Evolutionary conservation across 148 eudicot species (phyloP).

Genomic region (Vaccinium myrtillus): DNA sequence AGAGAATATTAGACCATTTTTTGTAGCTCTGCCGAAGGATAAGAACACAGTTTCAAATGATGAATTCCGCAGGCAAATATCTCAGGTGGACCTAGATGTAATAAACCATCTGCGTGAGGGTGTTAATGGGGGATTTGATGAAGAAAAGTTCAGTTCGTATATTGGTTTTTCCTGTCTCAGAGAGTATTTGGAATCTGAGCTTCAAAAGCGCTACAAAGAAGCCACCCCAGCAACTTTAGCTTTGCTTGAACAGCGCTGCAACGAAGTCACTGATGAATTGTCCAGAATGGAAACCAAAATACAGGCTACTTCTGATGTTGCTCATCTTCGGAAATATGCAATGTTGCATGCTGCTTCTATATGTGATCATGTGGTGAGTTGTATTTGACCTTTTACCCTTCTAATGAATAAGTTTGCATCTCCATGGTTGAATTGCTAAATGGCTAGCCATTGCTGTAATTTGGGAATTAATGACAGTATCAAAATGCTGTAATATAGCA

Average conservation of each 20-base stretch:
- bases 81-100: conserved; percentile 79
- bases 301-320: conserved; percentile 87
- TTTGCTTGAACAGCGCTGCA: conserved; percentile 88
- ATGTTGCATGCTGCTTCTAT: conserved; percentile 81
- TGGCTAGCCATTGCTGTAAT: neutral
- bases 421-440: neutral
- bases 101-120: conserved; percentile 69
- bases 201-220: conserved; percentile 91
- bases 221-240: conserved; percentile 97
- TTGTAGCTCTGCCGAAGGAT: conserved; percentile 95
- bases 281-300: conserved; percentile 75
- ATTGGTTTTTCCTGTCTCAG: conserved; percentile 83
- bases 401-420: neutral
- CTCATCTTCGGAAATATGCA: conserved; percentile 86
- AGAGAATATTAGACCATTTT: conserved; percentile 78
- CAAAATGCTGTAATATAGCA: neutral
- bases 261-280: conserved; percentile 72
- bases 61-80: conserved; percentile 86
- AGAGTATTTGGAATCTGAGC: conserved; percentile 87
- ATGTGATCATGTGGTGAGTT: conserved; percentile 79
- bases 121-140: conserved; percentile 91
- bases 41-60: conserved; percentile 70
- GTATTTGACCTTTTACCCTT: conserved; percentile 11
- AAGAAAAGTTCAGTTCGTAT: conserved; percentile 72
- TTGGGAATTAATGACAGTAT: neutral